Evolutionary conservation across 352 stramenopile genomes (phyloP).

Genomic region (Phytophthora sojae): DNA sequence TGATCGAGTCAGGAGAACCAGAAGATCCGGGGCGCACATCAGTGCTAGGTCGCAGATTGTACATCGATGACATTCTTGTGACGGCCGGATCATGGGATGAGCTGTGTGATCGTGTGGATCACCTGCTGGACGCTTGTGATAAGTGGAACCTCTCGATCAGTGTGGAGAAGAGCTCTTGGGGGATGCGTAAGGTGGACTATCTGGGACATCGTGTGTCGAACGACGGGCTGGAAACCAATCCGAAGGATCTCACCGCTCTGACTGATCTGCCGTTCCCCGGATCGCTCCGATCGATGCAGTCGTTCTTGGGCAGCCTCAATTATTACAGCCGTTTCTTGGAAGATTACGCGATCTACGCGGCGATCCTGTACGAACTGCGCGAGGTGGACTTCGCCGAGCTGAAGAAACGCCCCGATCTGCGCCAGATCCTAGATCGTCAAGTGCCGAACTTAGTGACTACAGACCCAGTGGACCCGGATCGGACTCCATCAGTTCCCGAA

Average conservation of each 20-base stretch:
- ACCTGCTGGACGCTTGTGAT: background rate
- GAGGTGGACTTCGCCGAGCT: constrained; percentile 16
- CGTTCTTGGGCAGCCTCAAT: constrained; percentile 26
- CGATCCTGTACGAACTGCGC: too few species aligned
- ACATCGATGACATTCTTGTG: background rate
- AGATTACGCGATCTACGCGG: constrained; percentile 3
- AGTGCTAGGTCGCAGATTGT: background rate
- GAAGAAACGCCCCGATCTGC: background rate
- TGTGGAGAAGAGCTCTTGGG: too few species aligned
- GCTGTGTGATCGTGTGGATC: background rate
- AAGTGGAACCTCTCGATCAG: too few species aligned
- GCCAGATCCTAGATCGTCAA: too few species aligned
- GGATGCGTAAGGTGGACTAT: background rate
- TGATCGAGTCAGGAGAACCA: background rate
- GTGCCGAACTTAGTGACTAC: background rate
- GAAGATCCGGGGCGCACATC: background rate
- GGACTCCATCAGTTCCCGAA: background rate
- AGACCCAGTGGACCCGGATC: background rate
- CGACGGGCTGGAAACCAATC: constrained; percentile 15
- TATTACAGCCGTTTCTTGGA: constrained; percentile 27
- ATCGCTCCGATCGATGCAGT: constrained; percentile 15
- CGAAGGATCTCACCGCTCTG: constrained; percentile 13
- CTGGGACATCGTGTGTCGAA: constrained; percentile 11
- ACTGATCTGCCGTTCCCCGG: constrained; percentile 12
- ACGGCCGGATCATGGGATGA: background rate